phyloP scores from a whole-genome alignment of 2,329 filamentous ascomycete species.

The Aureobasidium leucospermi region DNA sequence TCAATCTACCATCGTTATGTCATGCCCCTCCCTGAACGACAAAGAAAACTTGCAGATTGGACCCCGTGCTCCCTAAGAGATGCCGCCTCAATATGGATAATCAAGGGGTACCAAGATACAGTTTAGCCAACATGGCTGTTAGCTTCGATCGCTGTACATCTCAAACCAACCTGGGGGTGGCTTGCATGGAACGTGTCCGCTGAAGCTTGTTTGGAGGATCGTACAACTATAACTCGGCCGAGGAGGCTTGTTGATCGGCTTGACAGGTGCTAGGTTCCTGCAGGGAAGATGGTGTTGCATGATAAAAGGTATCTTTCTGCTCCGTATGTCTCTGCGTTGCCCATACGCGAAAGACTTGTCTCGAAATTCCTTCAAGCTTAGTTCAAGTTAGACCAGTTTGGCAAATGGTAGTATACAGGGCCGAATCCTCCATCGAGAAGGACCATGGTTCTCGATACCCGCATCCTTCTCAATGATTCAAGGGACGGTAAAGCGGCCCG shows the following conservation, averaged over 20 bases:
- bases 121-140: background rate
- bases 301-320: background rate
- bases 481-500: background rate
- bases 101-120: too few species aligned
- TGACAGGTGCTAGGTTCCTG: background rate
- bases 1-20: background rate
- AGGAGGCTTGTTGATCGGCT: background rate
- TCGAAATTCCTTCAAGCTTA: too few species aligned
- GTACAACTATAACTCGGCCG: background rate
- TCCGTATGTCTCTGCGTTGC: background rate
- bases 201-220: background rate
- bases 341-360: too few species aligned
- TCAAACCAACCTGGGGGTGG: background rate
- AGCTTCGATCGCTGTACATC: background rate
- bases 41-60: too few species aligned
- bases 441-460: background rate
- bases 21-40: background rate
- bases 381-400: too few species aligned
- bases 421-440: background rate
- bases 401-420: too few species aligned
- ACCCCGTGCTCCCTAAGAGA: too few species aligned
- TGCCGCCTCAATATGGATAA: too few species aligned
- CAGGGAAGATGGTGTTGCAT: background rate
- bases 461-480: background rate
- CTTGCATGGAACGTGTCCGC: background rate